Conservation (phyloP, 1,284 basidiomycete genomes). For the Porogramme epimiltina region DNA sequence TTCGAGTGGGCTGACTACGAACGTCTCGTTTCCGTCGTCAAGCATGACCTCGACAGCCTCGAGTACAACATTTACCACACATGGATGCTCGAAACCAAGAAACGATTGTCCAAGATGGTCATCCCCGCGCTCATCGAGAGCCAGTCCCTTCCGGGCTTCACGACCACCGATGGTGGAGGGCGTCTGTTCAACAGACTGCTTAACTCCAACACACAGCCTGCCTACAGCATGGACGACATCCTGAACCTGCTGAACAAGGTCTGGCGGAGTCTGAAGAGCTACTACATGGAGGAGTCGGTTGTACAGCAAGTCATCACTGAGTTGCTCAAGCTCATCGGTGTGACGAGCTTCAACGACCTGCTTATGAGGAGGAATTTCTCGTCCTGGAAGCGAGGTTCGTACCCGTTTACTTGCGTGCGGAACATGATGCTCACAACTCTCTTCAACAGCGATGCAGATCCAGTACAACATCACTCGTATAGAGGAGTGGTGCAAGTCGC, state of each 20-base stretch:
- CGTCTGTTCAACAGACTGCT: conserved; percentile 94
- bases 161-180: conserved; percentile 91
- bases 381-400: conserved; percentile 97
- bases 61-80: conserved; percentile 99
- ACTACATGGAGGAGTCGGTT: conserved; percentile 98
- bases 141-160: conserved; percentile 97
- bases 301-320: conserved; percentile 97
- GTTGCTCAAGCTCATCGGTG: conserved; percentile 94
- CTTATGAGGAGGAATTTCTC: conserved; percentile 99
- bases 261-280: conserved; percentile 98
- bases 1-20: conserved; percentile 99
- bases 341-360: conserved; percentile 98
- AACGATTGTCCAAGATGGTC: conserved; percentile 96
- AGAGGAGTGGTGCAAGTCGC: conserved; percentile 97
- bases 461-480: conserved; percentile 99
- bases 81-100: conserved; percentile 99
- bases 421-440: neutral
- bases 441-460: conserved; percentile 89
- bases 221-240: conserved; percentile 99
- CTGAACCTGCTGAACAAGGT: conserved; percentile 97
- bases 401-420: neutral
- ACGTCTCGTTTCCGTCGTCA: conserved; percentile 94
- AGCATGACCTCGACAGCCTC: conserved; percentile 97
- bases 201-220: conserved; percentile 82
- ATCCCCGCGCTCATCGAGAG: conserved; percentile 98